Percentiles rank a stretch among this genome's conserved stretches.
These are phyloP conservation scores for Quercus engelmannii DNA, from an alignment of 306 rosid species.

Conservation along the genomic window DNA sequence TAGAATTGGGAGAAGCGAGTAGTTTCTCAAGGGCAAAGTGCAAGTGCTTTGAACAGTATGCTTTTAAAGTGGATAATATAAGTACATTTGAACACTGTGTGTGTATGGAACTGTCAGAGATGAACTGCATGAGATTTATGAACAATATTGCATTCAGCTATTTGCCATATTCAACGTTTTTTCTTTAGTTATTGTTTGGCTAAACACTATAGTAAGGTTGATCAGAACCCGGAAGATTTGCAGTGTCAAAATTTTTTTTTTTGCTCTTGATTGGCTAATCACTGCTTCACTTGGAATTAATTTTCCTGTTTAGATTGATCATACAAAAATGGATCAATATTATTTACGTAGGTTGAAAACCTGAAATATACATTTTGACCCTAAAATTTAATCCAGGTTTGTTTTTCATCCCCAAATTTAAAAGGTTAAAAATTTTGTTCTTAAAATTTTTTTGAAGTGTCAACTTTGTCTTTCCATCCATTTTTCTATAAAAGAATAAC, in stretches of 20 bases:
- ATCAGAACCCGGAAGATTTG: background rate
- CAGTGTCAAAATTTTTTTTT: no score
- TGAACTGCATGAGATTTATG: background rate
- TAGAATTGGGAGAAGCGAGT: no score
- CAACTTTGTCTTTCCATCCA: no score
- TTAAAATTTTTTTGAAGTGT: no score
- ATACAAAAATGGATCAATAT: background rate
- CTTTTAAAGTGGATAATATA: background rate
- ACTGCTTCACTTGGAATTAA: background rate
- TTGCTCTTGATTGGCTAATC: no score
- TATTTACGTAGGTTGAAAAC: no score
- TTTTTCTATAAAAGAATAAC: no score
- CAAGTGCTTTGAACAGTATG: background rate
- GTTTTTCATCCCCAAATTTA: no score
- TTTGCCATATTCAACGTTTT: background rate
- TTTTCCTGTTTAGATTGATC: background rate
- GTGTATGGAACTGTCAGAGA: background rate
- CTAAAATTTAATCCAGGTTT: no score
- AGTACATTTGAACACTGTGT: background rate
- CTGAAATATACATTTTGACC: no score
- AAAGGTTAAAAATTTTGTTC: no score
- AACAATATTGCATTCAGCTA: background rate
- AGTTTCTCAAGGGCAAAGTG: no score
- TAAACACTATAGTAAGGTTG: background rate
- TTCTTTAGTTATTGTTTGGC: background rate